A percentile compares a stretch with the other conserved stretches of the same genome.
phyloP scores from a whole-genome alignment of 192 early-diverging fungal species.

The Coemansia umbellata region DNA sequence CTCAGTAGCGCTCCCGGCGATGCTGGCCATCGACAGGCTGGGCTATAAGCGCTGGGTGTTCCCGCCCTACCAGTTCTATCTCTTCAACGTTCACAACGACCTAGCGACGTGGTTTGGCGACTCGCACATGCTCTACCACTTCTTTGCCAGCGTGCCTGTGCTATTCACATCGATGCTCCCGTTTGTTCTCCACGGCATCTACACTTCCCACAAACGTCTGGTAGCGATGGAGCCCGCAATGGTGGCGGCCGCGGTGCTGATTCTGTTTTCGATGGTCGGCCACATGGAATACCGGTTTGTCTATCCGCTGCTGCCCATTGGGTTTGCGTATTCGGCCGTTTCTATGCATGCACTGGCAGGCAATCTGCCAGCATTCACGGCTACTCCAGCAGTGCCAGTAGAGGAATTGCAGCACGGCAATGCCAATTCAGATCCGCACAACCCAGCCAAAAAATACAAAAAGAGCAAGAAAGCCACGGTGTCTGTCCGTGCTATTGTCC shows the following conservation, averaged over 20 bases:
- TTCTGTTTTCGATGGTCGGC: conserved; percentile 68
- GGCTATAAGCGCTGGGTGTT: conserved; percentile 73
- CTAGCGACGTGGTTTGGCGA: conserved; percentile 88
- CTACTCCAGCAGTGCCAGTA: not conserved
- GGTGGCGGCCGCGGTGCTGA: conserved; percentile 51
- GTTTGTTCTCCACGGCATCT: conserved; percentile 56
- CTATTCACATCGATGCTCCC: conserved; percentile 75
- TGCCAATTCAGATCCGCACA: no score
- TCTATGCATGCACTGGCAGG: conserved; percentile 48
- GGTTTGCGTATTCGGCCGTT: conserved; percentile 40
- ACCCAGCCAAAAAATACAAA: not conserved
- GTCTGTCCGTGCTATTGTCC: conserved; percentile 2
- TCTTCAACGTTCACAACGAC: conserved; percentile 74
- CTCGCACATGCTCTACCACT: conserved; percentile 91
- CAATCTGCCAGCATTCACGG: not conserved
- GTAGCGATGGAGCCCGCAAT: conserved; percentile 22
- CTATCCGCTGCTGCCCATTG: conserved; percentile 77
- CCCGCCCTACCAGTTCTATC: conserved; percentile 73
- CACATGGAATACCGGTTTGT: conserved; percentile 98
- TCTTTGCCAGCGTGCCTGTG: conserved; percentile 75
- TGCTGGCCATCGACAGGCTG: conserved; percentile 60
- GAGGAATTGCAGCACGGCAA: not conserved
- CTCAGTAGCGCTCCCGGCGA: conserved; percentile 40
- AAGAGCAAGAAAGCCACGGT: not conserved
- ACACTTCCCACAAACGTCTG: conserved; percentile 6